A percentile compares a stretch with the other conserved stretches of the same genome.
Evolutionary conservation across 2,329 filamentous ascomycete species (phyloP).

Genomic region (Leptographium radiaticola): DNA sequence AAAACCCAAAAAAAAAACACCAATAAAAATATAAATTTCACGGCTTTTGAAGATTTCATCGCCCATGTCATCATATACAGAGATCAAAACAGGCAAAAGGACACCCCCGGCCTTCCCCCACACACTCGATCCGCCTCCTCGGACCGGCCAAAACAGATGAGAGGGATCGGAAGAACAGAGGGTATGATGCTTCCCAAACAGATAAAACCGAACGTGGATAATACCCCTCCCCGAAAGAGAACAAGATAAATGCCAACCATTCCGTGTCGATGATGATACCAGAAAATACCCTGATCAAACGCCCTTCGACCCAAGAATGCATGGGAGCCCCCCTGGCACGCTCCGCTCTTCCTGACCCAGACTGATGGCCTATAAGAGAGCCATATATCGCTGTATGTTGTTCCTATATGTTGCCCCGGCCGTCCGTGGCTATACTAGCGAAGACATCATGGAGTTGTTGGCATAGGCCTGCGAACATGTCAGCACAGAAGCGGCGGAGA

Average conservation of each 20-base stretch:
- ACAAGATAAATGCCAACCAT: conserved; percentile 1
- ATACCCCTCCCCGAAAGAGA: not conserved
- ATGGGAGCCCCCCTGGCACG: not conserved
- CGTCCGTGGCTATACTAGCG: conserved; percentile 46
- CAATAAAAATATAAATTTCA: not conserved
- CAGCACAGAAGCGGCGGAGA: not conserved
- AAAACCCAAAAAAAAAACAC: not conserved
- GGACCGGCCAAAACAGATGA: not conserved
- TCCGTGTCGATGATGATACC: conserved; percentile 1
- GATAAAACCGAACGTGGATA: not conserved
- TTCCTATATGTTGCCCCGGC: not conserved
- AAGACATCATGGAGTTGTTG: conserved; percentile 67
- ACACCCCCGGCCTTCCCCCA: not conserved
- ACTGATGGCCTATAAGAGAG: not conserved
- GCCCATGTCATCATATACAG: not conserved
- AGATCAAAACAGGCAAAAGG: not conserved
- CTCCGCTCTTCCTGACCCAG: not conserved
- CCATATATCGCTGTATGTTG: not conserved
- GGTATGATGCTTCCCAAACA: not conserved
- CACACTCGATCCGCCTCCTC: not conserved
- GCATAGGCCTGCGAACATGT: conserved; percentile 56
- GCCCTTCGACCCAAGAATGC: conserved; percentile 1
- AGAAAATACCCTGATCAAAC: conserved; percentile 1
- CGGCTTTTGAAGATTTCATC: not conserved
- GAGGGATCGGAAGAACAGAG: not conserved